A percentile compares a stretch with the other conserved stretches of the same genome.
phyloP scores from a whole-genome alignment of 2,329 filamentous ascomycete species.

The Elsinoe ampelina region DNA sequence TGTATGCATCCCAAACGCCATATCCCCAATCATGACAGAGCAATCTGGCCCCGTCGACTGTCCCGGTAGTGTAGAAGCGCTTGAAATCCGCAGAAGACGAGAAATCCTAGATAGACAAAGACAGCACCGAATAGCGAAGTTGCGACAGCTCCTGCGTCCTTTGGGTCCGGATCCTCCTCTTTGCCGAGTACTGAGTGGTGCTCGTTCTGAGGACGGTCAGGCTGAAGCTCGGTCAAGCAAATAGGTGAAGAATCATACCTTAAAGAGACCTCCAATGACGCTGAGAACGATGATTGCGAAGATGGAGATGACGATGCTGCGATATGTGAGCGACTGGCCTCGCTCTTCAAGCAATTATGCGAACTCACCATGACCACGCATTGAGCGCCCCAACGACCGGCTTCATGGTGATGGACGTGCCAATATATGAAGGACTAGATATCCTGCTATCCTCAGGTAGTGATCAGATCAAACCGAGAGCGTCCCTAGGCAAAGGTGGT shows the following conservation, averaged over 20 bases:
- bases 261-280: slow-evolving; percentile 63
- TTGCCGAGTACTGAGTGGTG: slow-evolving; percentile 79
- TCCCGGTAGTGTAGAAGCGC: slow-evolving; percentile 77
- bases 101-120: slow-evolving; percentile 84
- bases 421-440: too few species aligned
- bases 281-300: slow-evolving; percentile 59
- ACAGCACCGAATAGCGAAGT: slow-evolving; percentile 81
- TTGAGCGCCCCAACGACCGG: slow-evolving; percentile 84
- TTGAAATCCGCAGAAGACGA: slow-evolving; percentile 85
- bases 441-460: too few species aligned
- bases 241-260: slow-evolving; percentile 33
- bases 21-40: slow-evolving; percentile 44
- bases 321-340: slow-evolving; percentile 17
- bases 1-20: slow-evolving; percentile 3
- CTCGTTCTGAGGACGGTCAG: slow-evolving; percentile 38
- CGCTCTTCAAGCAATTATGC: background rate
- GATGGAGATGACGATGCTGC: slow-evolving; percentile 60
- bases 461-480: too few species aligned
- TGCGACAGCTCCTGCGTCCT: slow-evolving; percentile 69
- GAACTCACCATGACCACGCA: slow-evolving; percentile 83
- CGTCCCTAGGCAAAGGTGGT: slow-evolving; percentile 15
- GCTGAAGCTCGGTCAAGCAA: background rate
- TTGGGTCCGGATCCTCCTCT: slow-evolving; percentile 42
- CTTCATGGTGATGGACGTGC: slow-evolving; percentile 59
- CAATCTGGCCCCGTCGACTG: slow-evolving; percentile 74